phyloP scores from a whole-genome alignment of 83 land plant genomes.

The Thuja plicata region DNA sequence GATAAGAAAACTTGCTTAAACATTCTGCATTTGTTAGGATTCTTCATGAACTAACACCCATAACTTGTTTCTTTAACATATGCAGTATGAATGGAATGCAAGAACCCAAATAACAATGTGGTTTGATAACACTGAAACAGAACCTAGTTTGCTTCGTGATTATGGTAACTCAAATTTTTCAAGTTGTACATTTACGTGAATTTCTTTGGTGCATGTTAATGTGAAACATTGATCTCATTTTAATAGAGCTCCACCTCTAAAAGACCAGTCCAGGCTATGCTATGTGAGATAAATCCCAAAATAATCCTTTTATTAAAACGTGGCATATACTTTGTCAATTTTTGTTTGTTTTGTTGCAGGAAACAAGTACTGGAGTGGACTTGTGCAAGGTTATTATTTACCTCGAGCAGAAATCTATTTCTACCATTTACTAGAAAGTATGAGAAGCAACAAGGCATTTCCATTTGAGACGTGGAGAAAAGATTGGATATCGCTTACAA shows the following conservation, averaged over 20 bases:
- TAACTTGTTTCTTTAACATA: not conserved
- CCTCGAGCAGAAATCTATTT: conserved; percentile 50
- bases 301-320: not conserved
- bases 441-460: conserved; percentile 27
- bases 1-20: not conserved
- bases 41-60: not conserved
- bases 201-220: not conserved
- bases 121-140: conserved; percentile 53
- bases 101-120: conserved; percentile 71
- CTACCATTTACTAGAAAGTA: conserved; percentile 27
- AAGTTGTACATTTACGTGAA: not conserved
- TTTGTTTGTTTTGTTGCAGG: conserved; percentile 12
- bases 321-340: not conserved
- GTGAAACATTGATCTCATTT: not conserved
- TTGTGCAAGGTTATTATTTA: conserved; percentile 38
- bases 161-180: conserved; percentile 32
- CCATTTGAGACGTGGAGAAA: conserved; percentile 36
- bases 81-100: conserved; percentile 67
- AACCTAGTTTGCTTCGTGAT: conserved; percentile 55
- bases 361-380: conserved; percentile 62
- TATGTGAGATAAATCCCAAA: not conserved
- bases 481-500: conserved; percentile 50
- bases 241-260: not conserved
- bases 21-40: not conserved
- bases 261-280: not conserved